Evolutionary conservation across 2,329 filamentous ascomycete species (phyloP), one percentile per base, ranked within the genome.

Genomic region (Neodidymelliopsis sp.): DNA sequence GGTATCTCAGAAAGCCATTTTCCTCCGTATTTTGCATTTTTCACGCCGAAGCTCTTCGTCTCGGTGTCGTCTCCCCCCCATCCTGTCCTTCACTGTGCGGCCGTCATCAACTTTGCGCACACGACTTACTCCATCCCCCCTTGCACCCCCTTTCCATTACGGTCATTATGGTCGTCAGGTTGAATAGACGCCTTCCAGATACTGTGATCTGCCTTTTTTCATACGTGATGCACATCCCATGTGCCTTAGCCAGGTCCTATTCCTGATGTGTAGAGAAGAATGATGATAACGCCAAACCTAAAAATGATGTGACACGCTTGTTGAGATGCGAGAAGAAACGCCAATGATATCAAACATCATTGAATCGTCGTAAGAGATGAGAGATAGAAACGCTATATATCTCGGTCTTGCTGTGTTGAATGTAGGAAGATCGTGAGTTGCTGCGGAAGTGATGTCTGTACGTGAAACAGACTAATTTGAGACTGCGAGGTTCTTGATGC

Each of bases 131-230:
- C n/a, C 16, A 5, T n/a, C 18, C 16, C 28, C 35, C 42, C 13
- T 25, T 29, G 24, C 24, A 7, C 41, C 6, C 6, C 33, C 22
- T 23, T 24, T 34, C 31, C 19, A 56, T 62, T 51, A 53, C 45
- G 55, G 53, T 66, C 59, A 53, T 68, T 54, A 66, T 38, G 63
- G 69, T 64, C 69, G 70, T 72, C 66, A 65, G 68, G 70, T 72
- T 72, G 70, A 72, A 72, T 62, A 56, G 70, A 72, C 69, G 67
- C 69, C 68, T 66, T 60, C 59, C 57, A 59, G 44, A 67, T 65
- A 66, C 66, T 60, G 39, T 43, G 18, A 49, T 48, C 48, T 49
- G 20, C 39, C 41, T 47, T 27, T 44, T 47, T 27, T 16, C 13
- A 30, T 29, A n/a, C 27, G 25, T 34, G 30, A 53, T 53, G 41